Evolutionary conservation across 805 yeast species (phyloP).

Genomic region (Wickerhamomyces tratensis): DNA sequence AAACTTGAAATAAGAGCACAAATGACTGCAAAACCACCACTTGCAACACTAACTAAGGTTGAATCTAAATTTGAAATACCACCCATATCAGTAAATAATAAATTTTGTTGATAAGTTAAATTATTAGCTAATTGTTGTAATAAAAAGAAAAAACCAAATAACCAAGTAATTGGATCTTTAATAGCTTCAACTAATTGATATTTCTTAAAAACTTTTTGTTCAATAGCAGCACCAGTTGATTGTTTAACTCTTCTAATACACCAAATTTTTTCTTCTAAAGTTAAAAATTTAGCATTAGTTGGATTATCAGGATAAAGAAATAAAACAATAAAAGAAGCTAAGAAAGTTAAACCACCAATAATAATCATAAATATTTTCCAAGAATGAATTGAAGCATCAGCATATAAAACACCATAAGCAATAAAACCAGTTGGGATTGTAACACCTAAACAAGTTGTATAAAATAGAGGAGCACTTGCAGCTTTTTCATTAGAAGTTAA

Average conservation of each 20-base stretch:
- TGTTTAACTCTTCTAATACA: slow-evolving; percentile 32
- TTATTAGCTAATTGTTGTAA: slow-evolving; percentile 42
- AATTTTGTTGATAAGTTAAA: slow-evolving; percentile 41
- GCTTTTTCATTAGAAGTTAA: slow-evolving; percentile 39
- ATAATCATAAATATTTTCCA: slow-evolving; percentile 52
- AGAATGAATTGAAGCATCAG: slow-evolving; percentile 18
- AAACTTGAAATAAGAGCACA: slow-evolving; percentile 29
- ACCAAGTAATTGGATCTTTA: slow-evolving; percentile 33
- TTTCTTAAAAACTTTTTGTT: slow-evolving; percentile 33
- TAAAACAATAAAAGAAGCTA: slow-evolving; percentile 23
- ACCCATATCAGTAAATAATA: slow-evolving; percentile 37
- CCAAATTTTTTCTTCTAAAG: slow-evolving; percentile 40
- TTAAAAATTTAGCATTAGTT: slow-evolving; percentile 36
- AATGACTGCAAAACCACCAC: slow-evolving; percentile 38
- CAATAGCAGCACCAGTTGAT: slow-evolving; percentile 29
- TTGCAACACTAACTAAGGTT: slow-evolving; percentile 43
- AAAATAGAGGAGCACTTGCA: slow-evolving; percentile 44
- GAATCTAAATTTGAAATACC: slow-evolving; percentile 33
- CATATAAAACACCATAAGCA: slow-evolving; percentile 27
- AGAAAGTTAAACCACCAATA: slow-evolving; percentile 44
- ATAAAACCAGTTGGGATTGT: slow-evolving; percentile 45
- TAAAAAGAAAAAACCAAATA: slow-evolving; percentile 25
- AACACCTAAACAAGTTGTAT: slow-evolving; percentile 38
- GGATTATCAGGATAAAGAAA: slow-evolving; percentile 50
- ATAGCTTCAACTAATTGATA: slow-evolving; percentile 32